Evolutionary conservation across 2,329 filamentous ascomycete genomes (phyloP), one percentile per base, ranked within the genome.

Genomic region (Arthrobotrys iridis): DNA sequence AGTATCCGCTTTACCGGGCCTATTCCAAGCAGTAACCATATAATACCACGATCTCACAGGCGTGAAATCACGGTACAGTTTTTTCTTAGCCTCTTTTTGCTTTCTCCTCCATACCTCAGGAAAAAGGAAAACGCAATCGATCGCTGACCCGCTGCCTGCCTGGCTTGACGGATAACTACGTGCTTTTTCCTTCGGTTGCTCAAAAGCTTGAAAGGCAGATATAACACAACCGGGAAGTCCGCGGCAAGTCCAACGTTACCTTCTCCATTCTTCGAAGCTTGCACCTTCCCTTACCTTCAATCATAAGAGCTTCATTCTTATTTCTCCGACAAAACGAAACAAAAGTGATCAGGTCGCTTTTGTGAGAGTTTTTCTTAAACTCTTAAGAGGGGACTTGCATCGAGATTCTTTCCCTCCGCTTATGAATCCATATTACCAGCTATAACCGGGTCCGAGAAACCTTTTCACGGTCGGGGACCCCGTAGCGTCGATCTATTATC

Each of bases 151-250:
- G 37, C 50, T 37, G 50, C 50, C 24, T 70, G 59, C 48, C 59
- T 63, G n/a, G 65, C 65, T 55, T 70, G 43, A 20, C 33, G 55
- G 64, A 35, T 52, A 70, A 55, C 43, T 67, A 18, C 28, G 50
- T 37, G 45, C n/a, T 22, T 2, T 20, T 52, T n/a, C n/a, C n/a
- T n/a, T n/a, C n/a, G 10, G 50, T 55, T 46, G n/a, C 45, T 24
- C 55, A 35, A 41, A 60, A 62, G 33, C 65, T 70, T 1, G 45
- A 60, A n/a, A 70, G 65, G 52, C 41, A 70, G 65, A 70, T 70
- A 70, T 70, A 70, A 70, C 65, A 58, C n/a, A 55, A 52, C 33
- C 65, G 22, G 65, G 15, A 20, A 60, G 41, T 55, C 65, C 50
- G 50, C 50, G 30, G n/a, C 57, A 45, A 55, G 22, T 62, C 35